Base-by-base conservation (phyloP, 495 filamentous ascomycete species). In the Mytilinidion resinicola region DNA sequence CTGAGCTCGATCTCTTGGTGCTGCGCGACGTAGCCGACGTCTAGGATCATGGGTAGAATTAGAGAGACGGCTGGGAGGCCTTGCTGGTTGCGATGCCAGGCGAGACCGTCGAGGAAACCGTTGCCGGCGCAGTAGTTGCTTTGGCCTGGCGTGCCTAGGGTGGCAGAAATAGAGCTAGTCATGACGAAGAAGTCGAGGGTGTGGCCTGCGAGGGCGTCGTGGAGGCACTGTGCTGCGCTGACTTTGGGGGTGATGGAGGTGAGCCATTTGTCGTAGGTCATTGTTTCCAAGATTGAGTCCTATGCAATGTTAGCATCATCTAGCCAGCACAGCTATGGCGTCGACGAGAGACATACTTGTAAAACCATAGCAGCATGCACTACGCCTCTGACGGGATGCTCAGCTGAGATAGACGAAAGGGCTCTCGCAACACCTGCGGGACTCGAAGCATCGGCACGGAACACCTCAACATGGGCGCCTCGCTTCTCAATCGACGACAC, bases 101-200 rank as follows among this genome's bases (percentile, higher is more conserved):
- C 55, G 30, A 55, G 60, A 20, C 12, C 12, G 17, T 48, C 55
- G 50, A 30, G 47, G 54, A 42, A 57, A 58, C 30, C 53, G 52
- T 57, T 62, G 12, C 20, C 60, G 30, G 55, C 55, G 60, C 21
- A 17, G 48, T 66, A 66, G 35, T 63, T 63, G 39, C 60, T 56
- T 44, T 66, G 63, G 11, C 50, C 55, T 5, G 44, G 35, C 11
- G 51, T 33, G 10, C 63, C 63, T 3, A 56, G 17, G 20, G 53
- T 41, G 10, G n/a, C 33, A 21, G 55, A 41, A n/a, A 66, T 53
- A 14, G 53, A 60, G 11, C 55, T 57, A 4, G 47, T 36, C 34
- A 63, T 36, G 46, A 63, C 43, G 63, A 66, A 66, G 60, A 66
- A 66, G 39, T 62, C 55, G 20, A 63, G 51, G 9, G 44, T 20